These are phyloP conservation scores for Pseudogymnoascus sp. DNA, from an alignment of 2,329 filamentous ascomycete genomes.

Conservation along the genomic window DNA sequence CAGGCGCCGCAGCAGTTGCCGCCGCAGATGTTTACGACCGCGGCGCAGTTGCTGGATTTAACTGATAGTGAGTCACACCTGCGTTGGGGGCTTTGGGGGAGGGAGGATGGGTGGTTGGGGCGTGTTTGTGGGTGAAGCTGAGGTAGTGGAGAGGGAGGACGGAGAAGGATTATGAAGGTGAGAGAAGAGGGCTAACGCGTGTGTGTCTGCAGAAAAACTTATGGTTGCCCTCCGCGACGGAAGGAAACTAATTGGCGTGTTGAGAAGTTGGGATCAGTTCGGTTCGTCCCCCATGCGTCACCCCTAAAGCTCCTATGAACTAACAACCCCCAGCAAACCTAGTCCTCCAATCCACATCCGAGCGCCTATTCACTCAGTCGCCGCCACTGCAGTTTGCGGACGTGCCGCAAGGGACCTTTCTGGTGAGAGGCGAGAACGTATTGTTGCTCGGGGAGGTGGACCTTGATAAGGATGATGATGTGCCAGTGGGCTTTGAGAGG, in stretches of 20 bases:
- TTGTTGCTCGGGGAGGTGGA: constrained; percentile 92
- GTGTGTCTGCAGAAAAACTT: constrained; percentile 67
- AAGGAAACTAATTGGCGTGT: constrained; percentile 83
- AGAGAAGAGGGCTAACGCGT: constrained; percentile 20
- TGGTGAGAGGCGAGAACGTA: constrained; percentile 96
- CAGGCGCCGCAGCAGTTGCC: constrained; percentile 55
- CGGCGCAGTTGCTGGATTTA: constrained; percentile 87
- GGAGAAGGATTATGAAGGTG: constrained; percentile 2
- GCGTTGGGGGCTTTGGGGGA: neutral
- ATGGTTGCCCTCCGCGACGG: constrained; percentile 87
- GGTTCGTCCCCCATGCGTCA: constrained; percentile 48
- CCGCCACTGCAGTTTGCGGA: constrained; percentile 66
- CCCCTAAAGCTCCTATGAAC: neutral
- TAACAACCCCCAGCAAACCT: constrained; percentile 63
- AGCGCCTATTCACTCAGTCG: constrained; percentile 62
- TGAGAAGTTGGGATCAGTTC: constrained; percentile 97
- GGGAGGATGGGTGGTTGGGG: neutral
- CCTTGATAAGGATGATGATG: constrained; percentile 87
- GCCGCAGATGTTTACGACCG: constrained; percentile 97
- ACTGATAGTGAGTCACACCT: constrained; percentile 73
- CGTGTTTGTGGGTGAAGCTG: neutral
- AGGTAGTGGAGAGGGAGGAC: constrained; percentile 13
- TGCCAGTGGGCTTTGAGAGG: constrained; percentile 58
- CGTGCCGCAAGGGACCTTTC: constrained; percentile 75
- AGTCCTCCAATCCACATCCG: constrained; percentile 84